These are phyloP conservation scores for Candida yuanshanica DNA, from an alignment of 805 yeast genomes.

Conservation along the genomic window DNA sequence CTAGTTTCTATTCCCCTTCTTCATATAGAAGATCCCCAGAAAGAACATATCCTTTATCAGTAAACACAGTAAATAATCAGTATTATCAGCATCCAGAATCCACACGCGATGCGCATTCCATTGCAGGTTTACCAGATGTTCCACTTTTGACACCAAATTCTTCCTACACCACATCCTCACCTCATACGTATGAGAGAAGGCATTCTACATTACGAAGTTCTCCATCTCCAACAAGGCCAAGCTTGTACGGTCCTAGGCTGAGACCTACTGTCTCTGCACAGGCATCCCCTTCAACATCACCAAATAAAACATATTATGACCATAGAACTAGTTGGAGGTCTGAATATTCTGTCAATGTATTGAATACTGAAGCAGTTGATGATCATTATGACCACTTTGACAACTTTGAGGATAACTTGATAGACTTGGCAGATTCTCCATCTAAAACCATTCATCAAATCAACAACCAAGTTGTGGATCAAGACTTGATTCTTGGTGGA, in stretches of 20 bases:
- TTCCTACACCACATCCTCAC: not conserved
- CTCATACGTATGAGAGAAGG: not conserved
- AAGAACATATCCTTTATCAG: conserved; percentile 2
- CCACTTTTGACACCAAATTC: conserved; percentile 15
- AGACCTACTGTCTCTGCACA: conserved; percentile 10
- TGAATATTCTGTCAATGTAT: conserved; percentile 17
- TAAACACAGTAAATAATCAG: conserved; percentile 4
- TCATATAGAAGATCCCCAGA: conserved; percentile 7
- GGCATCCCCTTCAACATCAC: conserved; percentile 20
- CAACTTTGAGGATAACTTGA: not conserved
- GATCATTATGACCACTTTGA: not conserved
- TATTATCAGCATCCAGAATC: not conserved
- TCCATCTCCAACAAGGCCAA: conserved; percentile 15
- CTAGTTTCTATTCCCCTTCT: conserved; percentile 4
- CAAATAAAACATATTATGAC: conserved; percentile 21
- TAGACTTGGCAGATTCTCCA: not conserved
- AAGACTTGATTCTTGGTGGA: not conserved
- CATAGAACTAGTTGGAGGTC: conserved; percentile 25
- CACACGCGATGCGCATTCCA: not conserved
- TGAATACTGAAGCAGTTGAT: conserved; percentile 5
- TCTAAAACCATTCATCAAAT: not conserved
- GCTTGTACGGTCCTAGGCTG: conserved; percentile 20
- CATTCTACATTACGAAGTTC: conserved; percentile 6
- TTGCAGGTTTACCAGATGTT: conserved; percentile 20
- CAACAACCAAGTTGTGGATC: not conserved